phyloP scores from a whole-genome alignment of 495 filamentous ascomycete species.

The Talaromyces stipitatus region DNA sequence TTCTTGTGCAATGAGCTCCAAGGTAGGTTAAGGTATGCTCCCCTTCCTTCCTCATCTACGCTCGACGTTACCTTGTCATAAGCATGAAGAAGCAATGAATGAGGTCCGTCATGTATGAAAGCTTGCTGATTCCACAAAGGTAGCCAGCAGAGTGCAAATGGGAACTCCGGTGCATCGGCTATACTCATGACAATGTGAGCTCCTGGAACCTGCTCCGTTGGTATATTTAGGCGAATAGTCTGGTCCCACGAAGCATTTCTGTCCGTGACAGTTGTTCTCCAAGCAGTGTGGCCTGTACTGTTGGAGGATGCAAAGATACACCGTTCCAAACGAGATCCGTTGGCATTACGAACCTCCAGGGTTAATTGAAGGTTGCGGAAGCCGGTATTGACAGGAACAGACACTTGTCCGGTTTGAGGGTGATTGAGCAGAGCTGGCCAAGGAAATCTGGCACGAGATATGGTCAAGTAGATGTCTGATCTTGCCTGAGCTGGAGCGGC shows the following conservation, averaged over 20 bases:
- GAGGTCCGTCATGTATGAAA: slow-evolving; percentile 80
- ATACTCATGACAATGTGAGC: slow-evolving; percentile 87
- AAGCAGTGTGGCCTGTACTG: slow-evolving; percentile 62
- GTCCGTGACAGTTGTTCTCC: slow-evolving; percentile 76
- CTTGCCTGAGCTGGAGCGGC: slow-evolving; percentile 79
- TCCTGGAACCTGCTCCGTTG: slow-evolving; percentile 69
- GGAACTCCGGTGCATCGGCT: slow-evolving; percentile 72
- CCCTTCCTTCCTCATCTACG: slow-evolving; percentile 50
- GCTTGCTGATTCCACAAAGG: slow-evolving; percentile 90
- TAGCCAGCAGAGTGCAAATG: slow-evolving; percentile 87
- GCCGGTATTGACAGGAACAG: slow-evolving; percentile 51
- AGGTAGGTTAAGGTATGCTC: slow-evolving; percentile 76
- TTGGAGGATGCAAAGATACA: slow-evolving; percentile 87
- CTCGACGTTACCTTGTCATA: slow-evolving; percentile 78
- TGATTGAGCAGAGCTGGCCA: slow-evolving; percentile 73
- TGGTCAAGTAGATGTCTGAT: slow-evolving; percentile 89
- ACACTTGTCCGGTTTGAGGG: slow-evolving; percentile 65
- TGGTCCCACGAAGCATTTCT: slow-evolving; percentile 78
- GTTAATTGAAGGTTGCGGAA: slow-evolving; percentile 80
- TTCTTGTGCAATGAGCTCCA: slow-evolving; percentile 64
- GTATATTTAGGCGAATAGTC: slow-evolving; percentile 75
- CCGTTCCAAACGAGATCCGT: slow-evolving; percentile 73
- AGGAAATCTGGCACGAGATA: slow-evolving; percentile 67
- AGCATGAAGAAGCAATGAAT: slow-evolving; percentile 75
- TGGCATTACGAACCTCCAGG: slow-evolving; percentile 71